Percentiles rank a stretch among this genome's conserved stretches.
phyloP scores from a whole-genome alignment of 2,329 filamentous ascomycete species.

The Alternaria ventricosa region DNA sequence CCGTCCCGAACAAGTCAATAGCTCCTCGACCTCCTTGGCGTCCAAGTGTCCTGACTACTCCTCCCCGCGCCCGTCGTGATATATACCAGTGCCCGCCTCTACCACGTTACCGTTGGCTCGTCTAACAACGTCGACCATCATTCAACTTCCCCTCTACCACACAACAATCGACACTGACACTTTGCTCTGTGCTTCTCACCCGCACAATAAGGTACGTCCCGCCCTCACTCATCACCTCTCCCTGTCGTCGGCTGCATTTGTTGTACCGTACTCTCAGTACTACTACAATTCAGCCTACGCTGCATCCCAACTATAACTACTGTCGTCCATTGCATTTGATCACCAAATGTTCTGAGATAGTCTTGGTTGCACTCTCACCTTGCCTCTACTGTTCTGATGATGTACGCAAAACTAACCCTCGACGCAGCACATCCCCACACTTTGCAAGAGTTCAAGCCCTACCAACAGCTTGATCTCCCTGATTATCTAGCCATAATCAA shows the following conservation, averaged over 20 bases:
- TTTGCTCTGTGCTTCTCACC: slow-evolving; percentile 9
- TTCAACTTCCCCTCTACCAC: slow-evolving; percentile 15
- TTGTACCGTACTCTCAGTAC: background rate
- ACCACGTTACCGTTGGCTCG: slow-evolving; percentile 37
- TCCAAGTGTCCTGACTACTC: slow-evolving; percentile 28
- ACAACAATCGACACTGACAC: background rate
- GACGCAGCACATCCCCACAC: slow-evolving; percentile 1
- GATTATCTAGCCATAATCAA: background rate
- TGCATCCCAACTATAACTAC: background rate
- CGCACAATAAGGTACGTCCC: slow-evolving; percentile 10
- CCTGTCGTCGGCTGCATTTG: background rate
- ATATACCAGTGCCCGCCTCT: slow-evolving; percentile 44
- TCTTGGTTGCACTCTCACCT: background rate
- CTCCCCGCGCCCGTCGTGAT: slow-evolving; percentile 37
- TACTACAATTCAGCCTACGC: background rate
- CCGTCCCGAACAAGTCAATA: slow-evolving; percentile 45
- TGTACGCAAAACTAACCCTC: slow-evolving; percentile 12
- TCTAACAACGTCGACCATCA: slow-evolving; percentile 23
- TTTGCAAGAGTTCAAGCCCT: background rate
- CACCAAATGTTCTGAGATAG: background rate
- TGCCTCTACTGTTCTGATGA: background rate
- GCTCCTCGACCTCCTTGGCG: slow-evolving; percentile 43
- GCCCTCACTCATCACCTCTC: background rate
- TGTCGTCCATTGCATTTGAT: background rate
- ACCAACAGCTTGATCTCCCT: background rate